Percentiles rank a stretch among this genome's conserved stretches.
Conservation (phyloP, 2,329 filamentous ascomycete species). For the Colletotrichum cereale region DNA sequence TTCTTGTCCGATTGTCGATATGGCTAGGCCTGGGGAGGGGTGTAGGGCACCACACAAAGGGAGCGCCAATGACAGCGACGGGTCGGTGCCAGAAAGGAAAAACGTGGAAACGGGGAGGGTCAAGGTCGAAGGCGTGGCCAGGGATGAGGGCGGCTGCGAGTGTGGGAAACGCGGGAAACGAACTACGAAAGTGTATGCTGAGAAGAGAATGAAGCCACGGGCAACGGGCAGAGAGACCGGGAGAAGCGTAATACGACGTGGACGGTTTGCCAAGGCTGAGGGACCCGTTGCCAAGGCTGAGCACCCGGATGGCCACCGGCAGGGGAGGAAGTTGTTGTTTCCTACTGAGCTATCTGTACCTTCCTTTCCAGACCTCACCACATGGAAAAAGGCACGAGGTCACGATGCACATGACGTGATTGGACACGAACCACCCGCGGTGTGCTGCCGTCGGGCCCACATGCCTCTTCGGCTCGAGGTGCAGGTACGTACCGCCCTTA, state of each 20-base stretch:
- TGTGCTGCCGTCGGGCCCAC: constrained; percentile 9
- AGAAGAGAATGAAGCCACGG: background rate
- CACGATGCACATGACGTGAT: constrained; percentile 21
- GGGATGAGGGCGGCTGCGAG: background rate
- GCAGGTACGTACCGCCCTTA: background rate
- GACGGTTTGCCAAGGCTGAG: constrained; percentile 37
- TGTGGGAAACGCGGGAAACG: constrained; percentile 15
- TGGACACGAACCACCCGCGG: constrained; percentile 8
- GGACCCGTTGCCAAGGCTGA: constrained; percentile 37
- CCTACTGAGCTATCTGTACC: background rate
- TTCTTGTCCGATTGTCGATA: background rate
- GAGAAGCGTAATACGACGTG: constrained; percentile 35
- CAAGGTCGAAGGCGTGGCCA: background rate
- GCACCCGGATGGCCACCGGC: constrained; percentile 32
- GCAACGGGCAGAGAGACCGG: background rate
- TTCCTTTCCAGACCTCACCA: no score
- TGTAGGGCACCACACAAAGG: background rate
- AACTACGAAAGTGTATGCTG: no score
- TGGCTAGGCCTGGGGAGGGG: background rate
- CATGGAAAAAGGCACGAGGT: background rate
- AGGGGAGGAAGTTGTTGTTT: background rate
- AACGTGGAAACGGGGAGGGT: constrained; percentile 4
- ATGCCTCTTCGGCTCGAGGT: background rate
- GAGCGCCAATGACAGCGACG: constrained; percentile 11
- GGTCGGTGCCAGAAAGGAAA: background rate